Conservation (phyloP, 805 yeast genomes). For the Ascoidea asiatica region DNA sequence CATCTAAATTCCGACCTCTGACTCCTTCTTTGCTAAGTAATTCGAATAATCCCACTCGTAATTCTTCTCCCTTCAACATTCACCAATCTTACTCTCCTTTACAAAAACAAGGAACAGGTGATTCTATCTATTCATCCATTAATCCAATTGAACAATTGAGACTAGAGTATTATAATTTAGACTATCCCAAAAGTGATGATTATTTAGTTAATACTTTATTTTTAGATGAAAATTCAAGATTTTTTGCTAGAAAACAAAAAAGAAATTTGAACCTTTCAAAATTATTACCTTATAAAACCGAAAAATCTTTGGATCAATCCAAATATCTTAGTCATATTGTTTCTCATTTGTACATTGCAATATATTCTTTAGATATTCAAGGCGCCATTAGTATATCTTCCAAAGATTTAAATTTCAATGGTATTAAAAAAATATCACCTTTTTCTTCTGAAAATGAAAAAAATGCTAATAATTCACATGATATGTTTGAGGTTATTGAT, state of each 20-base stretch:
- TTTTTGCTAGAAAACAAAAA: constrained; percentile 22
- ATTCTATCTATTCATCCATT: neutral
- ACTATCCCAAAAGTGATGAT: constrained; percentile 28
- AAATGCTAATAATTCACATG: constrained; percentile 20
- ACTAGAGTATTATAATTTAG: constrained; percentile 30
- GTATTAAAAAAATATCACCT: constrained; percentile 23
- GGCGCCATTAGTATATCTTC: constrained; percentile 57
- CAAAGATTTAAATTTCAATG: constrained; percentile 36
- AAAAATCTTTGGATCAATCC: constrained; percentile 53
- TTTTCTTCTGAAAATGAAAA: constrained; percentile 25
- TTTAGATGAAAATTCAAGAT: constrained; percentile 22
- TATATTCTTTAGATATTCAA: constrained; percentile 59
- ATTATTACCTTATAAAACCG: constrained; percentile 64
- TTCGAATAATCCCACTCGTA: neutral
- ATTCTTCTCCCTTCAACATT: neutral
- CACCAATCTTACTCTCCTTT: neutral
- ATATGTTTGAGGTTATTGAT: constrained; percentile 23
- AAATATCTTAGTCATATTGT: constrained; percentile 69
- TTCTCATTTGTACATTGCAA: constrained; percentile 65
- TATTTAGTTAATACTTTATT: constrained; percentile 13
- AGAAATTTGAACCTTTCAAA: constrained; percentile 20
- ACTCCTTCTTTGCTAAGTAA: neutral
- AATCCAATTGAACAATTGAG: constrained; percentile 14
- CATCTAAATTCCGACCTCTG: neutral
- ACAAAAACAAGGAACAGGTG: neutral